These are phyloP conservation scores for Puya raimondii DNA, from an alignment of 176 grass and related monocot species.

Conservation along the genomic window DNA sequence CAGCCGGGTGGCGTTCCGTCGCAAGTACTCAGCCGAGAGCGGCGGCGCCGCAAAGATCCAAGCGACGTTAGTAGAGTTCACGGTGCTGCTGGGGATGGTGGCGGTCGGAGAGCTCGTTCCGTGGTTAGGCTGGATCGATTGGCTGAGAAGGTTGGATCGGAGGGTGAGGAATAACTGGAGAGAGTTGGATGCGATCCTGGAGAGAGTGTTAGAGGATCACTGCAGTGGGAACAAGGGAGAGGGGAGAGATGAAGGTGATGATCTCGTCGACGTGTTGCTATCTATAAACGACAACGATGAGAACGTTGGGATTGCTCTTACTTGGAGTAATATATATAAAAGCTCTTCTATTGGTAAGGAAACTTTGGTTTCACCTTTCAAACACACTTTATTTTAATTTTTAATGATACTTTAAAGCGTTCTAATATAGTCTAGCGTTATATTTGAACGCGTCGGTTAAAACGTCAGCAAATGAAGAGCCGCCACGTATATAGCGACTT, in stretches of 20 bases:
- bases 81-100: background rate
- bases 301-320: constrained; percentile 1
- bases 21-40: background rate
- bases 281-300: constrained; percentile 14
- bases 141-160: constrained; percentile 8
- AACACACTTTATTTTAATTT: no score
- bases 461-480: no score
- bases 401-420: no score
- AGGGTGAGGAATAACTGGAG: constrained; percentile 7
- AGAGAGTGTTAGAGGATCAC: constrained; percentile 23
- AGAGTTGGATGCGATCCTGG: constrained; percentile 5
- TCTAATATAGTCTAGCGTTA: no score
- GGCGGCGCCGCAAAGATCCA: background rate
- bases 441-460: no score
- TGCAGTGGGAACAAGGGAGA: background rate
- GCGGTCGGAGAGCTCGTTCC: constrained; percentile 11
- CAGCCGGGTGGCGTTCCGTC: constrained; percentile 18
- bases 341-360: constrained; percentile 32
- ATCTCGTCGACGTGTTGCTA: constrained; percentile 25
- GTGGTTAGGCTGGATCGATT: constrained; percentile 17
- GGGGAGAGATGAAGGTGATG: constrained; percentile 2
- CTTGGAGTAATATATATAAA: constrained; percentile 34
- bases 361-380: constrained; percentile 21
- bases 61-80: background rate
- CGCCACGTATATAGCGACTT: no score